Base-by-base conservation (phyloP, 202 grass and related monocot species). In the Cymbopogon flexuosus region DNA sequence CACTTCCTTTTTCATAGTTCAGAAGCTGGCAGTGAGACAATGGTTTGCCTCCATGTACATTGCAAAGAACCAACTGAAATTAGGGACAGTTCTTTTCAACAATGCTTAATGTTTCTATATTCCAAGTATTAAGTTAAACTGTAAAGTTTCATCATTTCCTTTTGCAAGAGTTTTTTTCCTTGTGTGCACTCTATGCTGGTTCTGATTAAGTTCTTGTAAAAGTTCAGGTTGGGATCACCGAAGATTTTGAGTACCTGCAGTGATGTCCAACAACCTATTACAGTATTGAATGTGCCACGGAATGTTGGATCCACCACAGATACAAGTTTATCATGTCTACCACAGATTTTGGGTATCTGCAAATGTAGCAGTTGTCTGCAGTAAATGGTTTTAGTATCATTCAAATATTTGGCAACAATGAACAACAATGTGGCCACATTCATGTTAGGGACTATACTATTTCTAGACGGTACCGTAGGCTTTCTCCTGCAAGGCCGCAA, bases 221-320 rank as follows among this genome's bases (percentile, higher is more conserved):
- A 72, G 39, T 90, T 82, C 86, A 98, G 92, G 88, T 87, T 42
- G 92, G 90, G 15, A 92, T 95, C 87, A 93, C 86, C 59, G 92
- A 95, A 84, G 92, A 98, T 47, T 93, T 98, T 31, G 90, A 98
- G 68, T 94, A 98, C 86, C 77, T 95, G 68, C 65, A 84, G 59
- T 97, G 66, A 89, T 74, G 62, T 24, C 35, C 6, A 19, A 68
- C 49, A 68, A 6, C 30, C 59, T 30, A 29, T 59, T 87, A 27
- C 27, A 37, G 5, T 39, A 2, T 34, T 49, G 15, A 73, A 73
- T 62, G 73, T 78, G 10, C 47, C 61, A 68, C 30, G 4, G 61
- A 73, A 29, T 46, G 31, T 64, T 84, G 63, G 34, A 78, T 78
- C 73, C 33, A 78, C 16, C 46, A 2, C 37, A 49, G 14, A 15